Percentiles rank a stretch among this genome's conserved stretches.
Conservation (phyloP, 495 filamentous ascomycete genomes). For the Neurospora sp. region DNA sequence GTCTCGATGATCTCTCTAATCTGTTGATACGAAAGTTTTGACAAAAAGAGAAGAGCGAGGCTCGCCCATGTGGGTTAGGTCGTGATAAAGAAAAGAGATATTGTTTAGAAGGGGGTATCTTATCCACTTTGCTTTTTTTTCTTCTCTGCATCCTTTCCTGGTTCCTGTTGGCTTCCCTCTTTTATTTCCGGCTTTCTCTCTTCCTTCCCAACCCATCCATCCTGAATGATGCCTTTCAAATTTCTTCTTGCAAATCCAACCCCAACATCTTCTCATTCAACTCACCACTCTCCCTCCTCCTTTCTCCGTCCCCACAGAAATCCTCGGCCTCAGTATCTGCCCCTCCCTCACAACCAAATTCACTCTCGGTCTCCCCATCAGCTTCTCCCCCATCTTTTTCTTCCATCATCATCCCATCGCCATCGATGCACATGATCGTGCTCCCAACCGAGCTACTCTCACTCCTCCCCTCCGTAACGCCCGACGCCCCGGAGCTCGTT, state of each 20-base stretch:
- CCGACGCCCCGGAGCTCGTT: constrained; percentile 3
- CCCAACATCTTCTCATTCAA: neutral
- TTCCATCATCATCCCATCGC: neutral
- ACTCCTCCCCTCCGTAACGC: constrained; percentile 1
- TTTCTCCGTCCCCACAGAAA: neutral
- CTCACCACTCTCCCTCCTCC: neutral
- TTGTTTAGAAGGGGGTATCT: neutral
- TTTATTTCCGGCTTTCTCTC: neutral
- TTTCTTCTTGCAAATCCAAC: neutral
- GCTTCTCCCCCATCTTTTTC: neutral
- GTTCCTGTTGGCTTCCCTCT: neutral
- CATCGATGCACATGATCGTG: neutral
- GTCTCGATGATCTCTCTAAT: neutral
- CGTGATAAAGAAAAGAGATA: neutral
- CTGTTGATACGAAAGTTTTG: neutral
- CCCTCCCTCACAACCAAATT: neutral
- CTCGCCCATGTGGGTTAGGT: neutral
- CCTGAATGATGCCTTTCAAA: neutral
- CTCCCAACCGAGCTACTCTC: neutral
- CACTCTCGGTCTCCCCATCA: neutral
- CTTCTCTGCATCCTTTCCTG: neutral
- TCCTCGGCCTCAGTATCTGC: neutral
- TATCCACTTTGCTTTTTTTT: neutral
- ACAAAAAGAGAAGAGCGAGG: neutral
- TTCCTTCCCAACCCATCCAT: too few relatives aligned